Evolutionary conservation across 129 eudicot genomes (phyloP).

Genomic region (Helianthus annuus): HanXRQr2.0-SUNRISE NC_035445.2:29657985-29658484

Average conservation of each 20-base stretch:
- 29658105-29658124: neutral
- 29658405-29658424: neutral
- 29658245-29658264: neutral
- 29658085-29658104: neutral
- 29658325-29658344: conserved; percentile 31
- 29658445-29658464: too few relatives aligned
- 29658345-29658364: conserved; percentile 39
- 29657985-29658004: conserved; percentile 6
- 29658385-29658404: conserved; percentile 31
- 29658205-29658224: neutral
- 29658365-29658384: conserved; percentile 13
- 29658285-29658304: conserved; percentile 30
- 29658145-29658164: neutral
- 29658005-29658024: conserved; percentile 15
- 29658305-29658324: conserved; percentile 22
- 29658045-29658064: neutral
- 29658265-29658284: conserved; percentile 1
- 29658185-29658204: neutral
- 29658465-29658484: neutral
- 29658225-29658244: neutral
- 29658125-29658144: conserved; percentile 8
- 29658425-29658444: too few relatives aligned
- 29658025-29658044: conserved; percentile 22
- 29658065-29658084: neutral
- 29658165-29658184: neutral